Conservation (phyloP, 306 rosid species). For the Vicia faba region DNA sequence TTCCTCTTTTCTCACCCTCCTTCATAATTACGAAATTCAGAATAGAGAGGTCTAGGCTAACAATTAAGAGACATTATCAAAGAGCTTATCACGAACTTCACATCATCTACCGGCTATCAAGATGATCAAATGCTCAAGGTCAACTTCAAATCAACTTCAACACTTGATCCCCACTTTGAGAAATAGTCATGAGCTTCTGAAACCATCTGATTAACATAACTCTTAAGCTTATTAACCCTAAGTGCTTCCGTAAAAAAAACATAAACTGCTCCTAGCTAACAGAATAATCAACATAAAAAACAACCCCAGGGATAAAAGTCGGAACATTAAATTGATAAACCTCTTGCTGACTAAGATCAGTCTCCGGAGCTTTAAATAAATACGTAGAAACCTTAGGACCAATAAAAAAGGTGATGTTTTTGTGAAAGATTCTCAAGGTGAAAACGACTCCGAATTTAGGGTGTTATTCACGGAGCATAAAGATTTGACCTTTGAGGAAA, state of each 20-base stretch:
- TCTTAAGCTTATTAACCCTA: conserved; percentile 75
- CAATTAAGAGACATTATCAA: conserved; percentile 87
- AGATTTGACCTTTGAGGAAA: conserved; percentile 78
- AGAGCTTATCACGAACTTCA: conserved; percentile 94
- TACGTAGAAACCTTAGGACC: conserved; percentile 94
- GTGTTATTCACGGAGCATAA: conserved; percentile 78
- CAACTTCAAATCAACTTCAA: conserved; percentile 93
- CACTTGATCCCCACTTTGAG: conserved; percentile 94
- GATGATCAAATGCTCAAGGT: conserved; percentile 92
- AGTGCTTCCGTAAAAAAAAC: conserved; percentile 92
- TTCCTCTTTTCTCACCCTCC: too few species aligned
- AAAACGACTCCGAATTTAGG: conserved; percentile 87
- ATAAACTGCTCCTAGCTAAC: conserved; percentile 88
- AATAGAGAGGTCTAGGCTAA: conserved; percentile 98
- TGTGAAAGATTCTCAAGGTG: conserved; percentile 67
- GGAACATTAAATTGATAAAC: conserved; percentile 95
- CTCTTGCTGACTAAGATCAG: conserved; percentile 94
- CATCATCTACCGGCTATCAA: conserved; percentile 92
- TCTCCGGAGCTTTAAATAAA: conserved; percentile 83
- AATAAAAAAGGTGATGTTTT: conserved; percentile 76
- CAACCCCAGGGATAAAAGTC: conserved; percentile 93
- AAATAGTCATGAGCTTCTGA: conserved; percentile 92
- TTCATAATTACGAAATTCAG: too few species aligned
- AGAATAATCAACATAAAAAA: conserved; percentile 89
- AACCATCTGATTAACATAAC: conserved; percentile 96